phyloP scores from a whole-genome alignment of 345 rosid genomes.

The Noccaea bulbosa region DNA sequence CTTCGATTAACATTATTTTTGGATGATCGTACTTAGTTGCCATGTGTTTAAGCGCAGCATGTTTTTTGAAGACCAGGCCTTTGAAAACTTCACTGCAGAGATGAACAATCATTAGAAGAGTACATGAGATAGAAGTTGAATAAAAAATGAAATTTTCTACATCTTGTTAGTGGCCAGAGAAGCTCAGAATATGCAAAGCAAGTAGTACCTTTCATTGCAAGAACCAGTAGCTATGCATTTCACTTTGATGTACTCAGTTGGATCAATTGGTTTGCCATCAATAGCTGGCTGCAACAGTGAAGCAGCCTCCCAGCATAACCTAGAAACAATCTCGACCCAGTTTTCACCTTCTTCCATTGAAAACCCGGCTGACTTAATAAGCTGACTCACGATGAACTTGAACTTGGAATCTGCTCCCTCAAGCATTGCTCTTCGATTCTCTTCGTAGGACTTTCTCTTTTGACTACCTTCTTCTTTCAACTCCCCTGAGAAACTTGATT shows the following conservation, averaged over 20 bases:
- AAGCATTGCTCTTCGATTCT: constrained; percentile 58
- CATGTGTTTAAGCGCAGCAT: constrained; percentile 98
- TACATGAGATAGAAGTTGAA: neutral
- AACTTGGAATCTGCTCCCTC: constrained; percentile 74
- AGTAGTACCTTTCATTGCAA: constrained; percentile 65
- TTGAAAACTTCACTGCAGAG: constrained; percentile 75
- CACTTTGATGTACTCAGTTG: constrained; percentile 70
- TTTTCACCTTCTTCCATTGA: constrained; percentile 49
- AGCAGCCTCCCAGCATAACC: constrained; percentile 92
- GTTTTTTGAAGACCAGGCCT: constrained; percentile 94
- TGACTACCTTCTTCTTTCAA: constrained; percentile 48
- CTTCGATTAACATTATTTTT: constrained; percentile 69
- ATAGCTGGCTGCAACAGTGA: constrained; percentile 66
- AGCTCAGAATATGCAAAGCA: constrained; percentile 10
- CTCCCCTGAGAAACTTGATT: constrained; percentile 60
- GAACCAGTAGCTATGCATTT: constrained; percentile 93
- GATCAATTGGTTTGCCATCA: constrained; percentile 65
- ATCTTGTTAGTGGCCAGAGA: neutral
- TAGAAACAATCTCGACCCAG: constrained; percentile 77
- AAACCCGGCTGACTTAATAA: constrained; percentile 62
- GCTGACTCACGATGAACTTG: constrained; percentile 62
- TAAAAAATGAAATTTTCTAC: neutral
- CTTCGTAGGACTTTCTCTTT: constrained; percentile 58
- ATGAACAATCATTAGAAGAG: constrained; percentile 10
- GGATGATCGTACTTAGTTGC: constrained; percentile 76